Evolutionary conservation across 1,284 basidiomycete species (phyloP).

Genomic region (Hemileia vastatrix): DNA sequence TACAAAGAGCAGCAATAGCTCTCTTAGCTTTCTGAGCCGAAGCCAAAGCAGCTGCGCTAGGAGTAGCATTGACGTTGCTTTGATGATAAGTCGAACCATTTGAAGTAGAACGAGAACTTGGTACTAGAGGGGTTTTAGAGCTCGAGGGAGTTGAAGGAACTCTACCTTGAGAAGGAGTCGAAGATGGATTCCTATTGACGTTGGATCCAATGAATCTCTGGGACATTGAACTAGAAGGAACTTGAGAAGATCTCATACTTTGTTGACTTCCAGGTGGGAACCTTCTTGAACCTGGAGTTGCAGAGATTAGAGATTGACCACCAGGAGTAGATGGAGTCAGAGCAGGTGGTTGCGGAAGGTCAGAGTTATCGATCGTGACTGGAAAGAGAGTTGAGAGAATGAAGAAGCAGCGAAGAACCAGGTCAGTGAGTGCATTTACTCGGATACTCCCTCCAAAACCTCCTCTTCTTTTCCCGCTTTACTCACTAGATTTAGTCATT

Average conservation of each 20-base stretch:
- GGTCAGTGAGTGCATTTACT: no score
- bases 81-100: neutral
- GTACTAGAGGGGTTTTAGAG: neutral
- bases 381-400: no score
- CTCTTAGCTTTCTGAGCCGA: neutral
- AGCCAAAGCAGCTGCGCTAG: neutral
- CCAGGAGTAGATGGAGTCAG: no score
- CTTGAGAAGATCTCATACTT: no score
- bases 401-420: no score
- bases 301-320: no score
- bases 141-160: neutral
- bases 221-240: no score
- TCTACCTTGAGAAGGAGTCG: neutral
- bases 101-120: neutral
- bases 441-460: no score
- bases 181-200: neutral
- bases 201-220: neutral
- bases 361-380: no score
- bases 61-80: neutral
- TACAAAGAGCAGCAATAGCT: neutral
- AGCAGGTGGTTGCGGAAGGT: no score
- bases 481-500: conserved; percentile 35
- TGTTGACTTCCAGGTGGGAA: no score
- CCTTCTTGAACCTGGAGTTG: no score
- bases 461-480: neutral